Conservation (phyloP, 192 early-diverging fungal species). For the Backusella sp. region DNA sequence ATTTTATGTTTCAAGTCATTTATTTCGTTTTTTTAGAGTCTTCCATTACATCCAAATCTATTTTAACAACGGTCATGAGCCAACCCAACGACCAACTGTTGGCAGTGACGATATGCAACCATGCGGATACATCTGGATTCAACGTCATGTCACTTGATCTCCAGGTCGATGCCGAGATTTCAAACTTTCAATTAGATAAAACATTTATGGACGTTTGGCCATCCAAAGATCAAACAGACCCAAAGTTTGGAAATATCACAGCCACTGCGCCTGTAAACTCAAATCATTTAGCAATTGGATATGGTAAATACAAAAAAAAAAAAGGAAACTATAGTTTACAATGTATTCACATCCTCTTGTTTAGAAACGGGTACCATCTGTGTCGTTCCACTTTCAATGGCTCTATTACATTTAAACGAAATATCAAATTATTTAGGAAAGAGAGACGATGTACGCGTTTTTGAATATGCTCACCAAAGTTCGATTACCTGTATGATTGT, state of each 20-base stretch:
- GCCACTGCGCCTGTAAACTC: slow-evolving; percentile 50
- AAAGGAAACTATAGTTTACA: background rate
- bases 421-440: slow-evolving; percentile 16
- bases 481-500: slow-evolving; percentile 61
- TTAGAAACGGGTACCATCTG: slow-evolving; percentile 64
- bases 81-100: background rate
- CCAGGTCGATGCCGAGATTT: background rate
- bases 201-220: slow-evolving; percentile 39
- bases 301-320: slow-evolving; percentile 42
- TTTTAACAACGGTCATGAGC: slow-evolving; percentile 1
- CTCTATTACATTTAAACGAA: slow-evolving; percentile 35
- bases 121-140: slow-evolving; percentile 2
- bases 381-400: slow-evolving; percentile 47
- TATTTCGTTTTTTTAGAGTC: background rate
- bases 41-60: background rate
- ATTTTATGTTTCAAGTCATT: background rate
- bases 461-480: slow-evolving; percentile 54
- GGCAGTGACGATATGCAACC: background rate
- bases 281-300: slow-evolving; percentile 63
- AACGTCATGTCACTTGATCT: background rate
- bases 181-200: slow-evolving; percentile 15
- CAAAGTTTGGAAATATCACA: slow-evolving; percentile 37
- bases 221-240: slow-evolving; percentile 15
- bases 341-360: background rate
- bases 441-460: slow-evolving; percentile 17